These are phyloP conservation scores for Xerocomellus intermedius DNA, from an alignment of 768 basidiomycete genomes.

Conservation along the genomic window DNA sequence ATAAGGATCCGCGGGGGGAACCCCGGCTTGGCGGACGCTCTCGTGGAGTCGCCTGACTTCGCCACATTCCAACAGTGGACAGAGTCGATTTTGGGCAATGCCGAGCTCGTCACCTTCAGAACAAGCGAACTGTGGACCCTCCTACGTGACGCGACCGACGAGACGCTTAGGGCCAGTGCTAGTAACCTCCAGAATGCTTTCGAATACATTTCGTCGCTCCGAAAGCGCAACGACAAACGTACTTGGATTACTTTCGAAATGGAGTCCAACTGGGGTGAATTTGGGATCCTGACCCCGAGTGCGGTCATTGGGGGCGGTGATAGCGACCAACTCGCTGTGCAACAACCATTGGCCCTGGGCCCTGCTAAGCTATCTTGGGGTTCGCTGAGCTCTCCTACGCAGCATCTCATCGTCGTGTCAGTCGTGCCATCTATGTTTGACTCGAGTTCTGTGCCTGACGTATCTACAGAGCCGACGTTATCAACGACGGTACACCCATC, in stretches of 20 bases:
- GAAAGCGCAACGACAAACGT: background rate
- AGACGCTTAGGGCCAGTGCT: background rate
- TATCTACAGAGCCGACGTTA: background rate
- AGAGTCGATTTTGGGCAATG: background rate
- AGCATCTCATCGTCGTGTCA: background rate
- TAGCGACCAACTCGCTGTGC: background rate
- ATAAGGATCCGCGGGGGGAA: constrained; percentile 3
- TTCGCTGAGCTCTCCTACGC: background rate
- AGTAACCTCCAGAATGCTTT: constrained; percentile 2
- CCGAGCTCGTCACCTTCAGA: background rate
- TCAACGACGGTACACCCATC: constrained; percentile 4
- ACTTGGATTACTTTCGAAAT: constrained; percentile 4
- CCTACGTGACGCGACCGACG: background rate
- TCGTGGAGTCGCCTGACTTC: background rate
- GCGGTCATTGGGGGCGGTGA: constrained; percentile 4
- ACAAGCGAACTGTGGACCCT: constrained; percentile 4
- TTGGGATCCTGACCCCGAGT: constrained; percentile 5
- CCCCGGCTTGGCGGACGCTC: background rate
- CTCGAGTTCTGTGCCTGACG: background rate
- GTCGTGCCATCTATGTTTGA: background rate
- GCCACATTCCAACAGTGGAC: constrained; percentile 2
- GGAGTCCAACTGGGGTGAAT: background rate
- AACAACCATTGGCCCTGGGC: background rate
- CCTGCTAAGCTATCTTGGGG: constrained; percentile 4
- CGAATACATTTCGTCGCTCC: constrained; percentile 2